Percentiles rank a stretch among this genome's conserved stretches.
phyloP scores from a whole-genome alignment of 2,329 filamentous ascomycete species.

The Sporothrix euskadiensis region DNA sequence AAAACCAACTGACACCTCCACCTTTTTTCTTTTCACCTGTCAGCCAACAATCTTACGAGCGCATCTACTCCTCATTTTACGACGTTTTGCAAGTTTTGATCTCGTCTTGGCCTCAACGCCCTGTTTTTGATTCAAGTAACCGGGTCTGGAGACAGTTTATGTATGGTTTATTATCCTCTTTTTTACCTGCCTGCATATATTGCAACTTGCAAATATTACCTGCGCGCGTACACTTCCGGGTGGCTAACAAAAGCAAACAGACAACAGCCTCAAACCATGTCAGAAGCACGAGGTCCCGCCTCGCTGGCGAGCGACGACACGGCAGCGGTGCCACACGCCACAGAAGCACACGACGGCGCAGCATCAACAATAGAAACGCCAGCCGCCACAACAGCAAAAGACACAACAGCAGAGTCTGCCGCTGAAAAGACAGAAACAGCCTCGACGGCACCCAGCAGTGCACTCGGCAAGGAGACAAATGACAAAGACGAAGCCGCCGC shows the following conservation, averaged over 20 bases:
- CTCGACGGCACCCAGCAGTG: neutral
- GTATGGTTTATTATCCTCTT: neutral
- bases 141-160: neutral
- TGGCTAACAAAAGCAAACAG: neutral
- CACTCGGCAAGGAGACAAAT: constrained; percentile 22
- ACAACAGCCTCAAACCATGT: neutral
- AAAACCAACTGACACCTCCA: neutral
- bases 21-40: neutral
- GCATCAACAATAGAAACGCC: neutral
- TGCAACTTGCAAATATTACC: neutral
- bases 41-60: neutral
- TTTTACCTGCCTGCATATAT: neutral
- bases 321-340: neutral
- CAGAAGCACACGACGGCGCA: neutral
- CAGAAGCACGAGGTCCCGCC: neutral
- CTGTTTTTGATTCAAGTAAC: neutral
- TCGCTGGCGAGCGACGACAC: constrained; percentile 15
- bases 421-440: neutral
- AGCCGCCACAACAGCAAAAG: neutral
- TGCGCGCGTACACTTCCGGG: no score
- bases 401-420: neutral
- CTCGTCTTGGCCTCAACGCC: neutral
- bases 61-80: neutral
- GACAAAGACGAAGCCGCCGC: constrained; percentile 25
- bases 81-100: neutral